These are phyloP conservation scores for Aspergillus avenaceus DNA, from an alignment of 495 filamentous ascomycete species.

Conservation along the genomic window DNA sequence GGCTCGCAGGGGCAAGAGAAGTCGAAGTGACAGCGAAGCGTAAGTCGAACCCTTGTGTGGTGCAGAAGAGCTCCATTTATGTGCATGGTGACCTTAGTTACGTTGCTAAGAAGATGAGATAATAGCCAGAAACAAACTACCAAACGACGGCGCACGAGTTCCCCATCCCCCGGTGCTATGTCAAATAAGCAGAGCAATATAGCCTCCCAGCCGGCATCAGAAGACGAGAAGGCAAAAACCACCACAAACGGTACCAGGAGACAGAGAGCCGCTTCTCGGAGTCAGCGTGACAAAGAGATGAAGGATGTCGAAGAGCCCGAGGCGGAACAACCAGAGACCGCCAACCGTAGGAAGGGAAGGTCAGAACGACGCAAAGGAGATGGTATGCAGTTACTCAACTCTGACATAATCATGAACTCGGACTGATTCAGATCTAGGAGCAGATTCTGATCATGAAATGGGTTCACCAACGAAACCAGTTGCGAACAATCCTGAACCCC, in stretches of 20 bases:
- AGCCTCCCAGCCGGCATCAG: constrained; percentile 58
- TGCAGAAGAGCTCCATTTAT: constrained; percentile 2
- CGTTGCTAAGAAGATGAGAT: constrained; percentile 15
- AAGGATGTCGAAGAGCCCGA: constrained; percentile 65
- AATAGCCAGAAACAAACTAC: constrained; percentile 49
- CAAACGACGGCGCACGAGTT: constrained; percentile 73
- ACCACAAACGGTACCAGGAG: constrained; percentile 56
- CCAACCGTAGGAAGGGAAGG: constrained; percentile 68
- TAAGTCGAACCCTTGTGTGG: constrained; percentile 43
- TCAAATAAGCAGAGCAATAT: constrained; percentile 41
- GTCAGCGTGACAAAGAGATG: constrained; percentile 67
- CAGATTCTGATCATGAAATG: constrained; percentile 36
- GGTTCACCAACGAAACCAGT: constrained; percentile 37
- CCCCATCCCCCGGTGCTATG: constrained; percentile 60
- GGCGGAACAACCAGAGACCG: constrained; percentile 62
- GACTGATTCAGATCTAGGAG: constrained; percentile 9
- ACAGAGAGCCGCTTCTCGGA: constrained; percentile 60
- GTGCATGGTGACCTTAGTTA: not conserved
- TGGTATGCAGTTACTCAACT: constrained; percentile 48
- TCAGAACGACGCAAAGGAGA: constrained; percentile 70
- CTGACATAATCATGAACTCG: not conserved
- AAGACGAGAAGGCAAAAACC: constrained; percentile 57
- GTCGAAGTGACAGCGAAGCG: constrained; percentile 91
- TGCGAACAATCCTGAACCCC: constrained; percentile 35
- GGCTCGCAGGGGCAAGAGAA: constrained; percentile 69